phyloP scores from a whole-genome alignment of 2,329 filamentous ascomycete genomes.

The Mycosphaerella arachidis region DNA sequence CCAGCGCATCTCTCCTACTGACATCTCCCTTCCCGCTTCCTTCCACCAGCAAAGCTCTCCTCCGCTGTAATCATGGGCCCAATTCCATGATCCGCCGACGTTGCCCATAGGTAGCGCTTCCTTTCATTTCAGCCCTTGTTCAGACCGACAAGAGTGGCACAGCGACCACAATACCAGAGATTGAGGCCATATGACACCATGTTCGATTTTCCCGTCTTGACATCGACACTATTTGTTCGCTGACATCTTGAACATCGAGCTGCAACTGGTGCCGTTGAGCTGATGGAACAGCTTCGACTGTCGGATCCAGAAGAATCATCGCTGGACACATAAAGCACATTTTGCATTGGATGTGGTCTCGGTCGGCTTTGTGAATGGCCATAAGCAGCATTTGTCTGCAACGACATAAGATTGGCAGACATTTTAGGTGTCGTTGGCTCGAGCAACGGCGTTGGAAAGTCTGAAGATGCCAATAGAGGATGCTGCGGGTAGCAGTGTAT shows the following conservation, averaged over 20 bases:
- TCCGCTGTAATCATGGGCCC: too few relatives aligned
- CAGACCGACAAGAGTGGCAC: slow-evolving; percentile 34
- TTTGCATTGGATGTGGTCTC: slow-evolving; percentile 30
- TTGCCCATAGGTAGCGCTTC: neutral
- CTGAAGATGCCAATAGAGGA: slow-evolving; percentile 23
- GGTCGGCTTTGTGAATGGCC: slow-evolving; percentile 24
- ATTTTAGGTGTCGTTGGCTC: slow-evolving; percentile 12
- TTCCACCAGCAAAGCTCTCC: too few relatives aligned
- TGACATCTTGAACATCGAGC: slow-evolving; percentile 37
- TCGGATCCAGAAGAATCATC: slow-evolving; percentile 27
- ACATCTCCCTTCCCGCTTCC: too few relatives aligned
- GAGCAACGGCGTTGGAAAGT: neutral
- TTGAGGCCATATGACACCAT: slow-evolving; percentile 37
- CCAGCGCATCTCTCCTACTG: too few relatives aligned
- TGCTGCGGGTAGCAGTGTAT: slow-evolving; percentile 12
- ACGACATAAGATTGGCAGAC: slow-evolving; percentile 28
- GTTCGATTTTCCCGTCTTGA: slow-evolving; percentile 32
- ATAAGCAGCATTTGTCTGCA: slow-evolving; percentile 32
- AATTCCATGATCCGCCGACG: too few relatives aligned
- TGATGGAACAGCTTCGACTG: slow-evolving; percentile 19
- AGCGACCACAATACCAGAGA: slow-evolving; percentile 36
- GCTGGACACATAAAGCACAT: slow-evolving; percentile 31
- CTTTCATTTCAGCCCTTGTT: slow-evolving; percentile 25
- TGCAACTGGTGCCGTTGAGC: slow-evolving; percentile 19
- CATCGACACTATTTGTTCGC: slow-evolving; percentile 32